Evolutionary conservation across 2,329 filamentous ascomycete species (phyloP).

Genomic region (Dactylellina cionopaga): DNA sequence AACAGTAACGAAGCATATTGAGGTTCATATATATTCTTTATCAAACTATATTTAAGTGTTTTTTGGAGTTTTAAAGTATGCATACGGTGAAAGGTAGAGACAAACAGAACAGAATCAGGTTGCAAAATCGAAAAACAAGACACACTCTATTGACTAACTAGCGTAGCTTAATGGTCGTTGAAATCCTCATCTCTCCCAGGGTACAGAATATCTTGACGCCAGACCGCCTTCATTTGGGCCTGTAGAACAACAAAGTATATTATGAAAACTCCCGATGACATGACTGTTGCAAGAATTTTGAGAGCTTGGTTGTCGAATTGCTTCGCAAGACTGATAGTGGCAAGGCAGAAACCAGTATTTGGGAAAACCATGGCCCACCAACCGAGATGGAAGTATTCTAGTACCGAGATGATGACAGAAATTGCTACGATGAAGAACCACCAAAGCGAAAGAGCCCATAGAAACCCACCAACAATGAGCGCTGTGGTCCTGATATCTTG

Average conservation of each 20-base stretch:
- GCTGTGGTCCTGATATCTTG: constrained; percentile 62
- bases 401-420: constrained; percentile 63
- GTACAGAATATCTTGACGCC: constrained; percentile 68
- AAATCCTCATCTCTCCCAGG: constrained; percentile 68
- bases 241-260: constrained; percentile 64
- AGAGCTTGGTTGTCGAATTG: constrained; percentile 64
- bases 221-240: constrained; percentile 63
- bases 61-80: no score
- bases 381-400: constrained; percentile 68
- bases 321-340: constrained; percentile 67
- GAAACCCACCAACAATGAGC: constrained; percentile 62
- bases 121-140: no score
- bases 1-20: no score
- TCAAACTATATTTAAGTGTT: no score
- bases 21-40: no score
- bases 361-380: constrained; percentile 74
- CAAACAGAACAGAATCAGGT: no score
- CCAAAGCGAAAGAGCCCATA: constrained; percentile 64
- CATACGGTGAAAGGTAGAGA: no score
- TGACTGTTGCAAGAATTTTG: constrained; percentile 64
- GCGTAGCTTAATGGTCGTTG: no score
- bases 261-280: constrained; percentile 62
- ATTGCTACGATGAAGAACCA: constrained; percentile 67
- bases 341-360: constrained; percentile 70
- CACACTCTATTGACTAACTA: no score